Evolutionary conservation across 2,329 filamentous ascomycete genomes (phyloP), one percentile per base, ranked within the genome.

Genomic region (Rutstroemia sydowiana): DNA sequence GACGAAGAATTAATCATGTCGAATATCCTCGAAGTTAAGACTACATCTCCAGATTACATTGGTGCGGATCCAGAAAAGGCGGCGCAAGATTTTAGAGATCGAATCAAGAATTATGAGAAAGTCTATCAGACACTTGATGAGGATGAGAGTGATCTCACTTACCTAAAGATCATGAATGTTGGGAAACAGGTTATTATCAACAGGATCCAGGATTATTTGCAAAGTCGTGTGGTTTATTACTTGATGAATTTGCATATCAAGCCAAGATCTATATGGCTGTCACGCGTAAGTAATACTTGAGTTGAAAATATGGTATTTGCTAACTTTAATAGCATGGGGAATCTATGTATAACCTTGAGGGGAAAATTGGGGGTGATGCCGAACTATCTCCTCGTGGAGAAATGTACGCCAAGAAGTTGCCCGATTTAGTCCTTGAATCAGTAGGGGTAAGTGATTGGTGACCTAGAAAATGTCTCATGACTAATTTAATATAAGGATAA

Each of bases 211-310:
- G 93, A 98, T 70, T 98, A 98, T 66, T 77, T 98, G 26, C 93
- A 96, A 68, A 95, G 89, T 68, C 85, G 93, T 53, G 85, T 98
- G 41, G 92, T 98, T 42, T 98, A 98, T 71, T 98, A 96, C 68
- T 81, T 97, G 53, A 96, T 97, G 84, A 98, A 97, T 68, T 77
- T 98, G 36, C 93, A 98, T 71, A 98, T 98, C 69, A 92, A 92
- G 58, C 92, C 92, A 16, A 82, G 93, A 52, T 95, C 90, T 3
- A 95, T 98, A 59, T 98, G 93, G 93, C 74, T 98, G 47, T 97
- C 93, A 60, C 78, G 93, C 58, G 88, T 92, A 75, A 70, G 84
- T 77, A 13, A 16, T 26, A 8, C 16, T 21, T 23, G 20, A 3
- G 14, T 28, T 8, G n/a, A n/a, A n/a, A n/a, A n/a, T 45, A 37